Evolutionary conservation across 2,329 filamentous ascomycete species (phyloP), one percentile per base, ranked within the genome.

Genomic region (Hymenoscyphus salicellus): DNA sequence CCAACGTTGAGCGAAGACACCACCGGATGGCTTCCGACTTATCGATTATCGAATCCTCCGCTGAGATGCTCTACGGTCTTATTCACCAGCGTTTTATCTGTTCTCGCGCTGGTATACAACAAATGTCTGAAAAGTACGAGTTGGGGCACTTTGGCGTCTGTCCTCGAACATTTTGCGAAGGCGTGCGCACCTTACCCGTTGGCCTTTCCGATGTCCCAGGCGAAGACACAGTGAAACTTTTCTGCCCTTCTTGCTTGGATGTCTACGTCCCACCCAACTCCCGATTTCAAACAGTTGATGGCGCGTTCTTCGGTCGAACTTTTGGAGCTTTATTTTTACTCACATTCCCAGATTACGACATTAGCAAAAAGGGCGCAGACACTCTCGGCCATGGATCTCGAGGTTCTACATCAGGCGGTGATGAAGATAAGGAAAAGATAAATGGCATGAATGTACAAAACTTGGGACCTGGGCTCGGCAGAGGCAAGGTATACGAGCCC

Each of bases 81-180:
- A 99, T 99, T 78, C 95, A 99, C 80, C 95, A 98, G 78, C 90
- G 95, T 64, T 99, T 97, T 79, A 98, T 99, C 79, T 98, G 93
- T 74, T 97, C 93, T 28, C 86, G 95, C 65, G 92, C 92, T 2
- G 95, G 95, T 61, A 98, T 99, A 73, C 94, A 98, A 79, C 93
- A 97, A 77, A 99, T 99, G 95, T 92, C 93, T 68, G 95, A 99
- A 79, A 99, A 99, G 78, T 99, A 98, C 81, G 94, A 98, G 78
- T 84, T 96, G 58, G 91, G 93, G 67, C 94, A 99, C 80, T 99
- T 99, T 75, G 95, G 95, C 61, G 89, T 90, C 71, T 99, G 95
- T 77, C 95, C 95, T n/a, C 87, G 95, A 65, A 96, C 94, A 65
- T 88, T 94, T 79, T 99, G 95, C 83, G 90, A 93, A 73, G 89